Evolutionary conservation across 441 rosid genomes (phyloP).

Genomic region (Geranium incanum): DNA sequence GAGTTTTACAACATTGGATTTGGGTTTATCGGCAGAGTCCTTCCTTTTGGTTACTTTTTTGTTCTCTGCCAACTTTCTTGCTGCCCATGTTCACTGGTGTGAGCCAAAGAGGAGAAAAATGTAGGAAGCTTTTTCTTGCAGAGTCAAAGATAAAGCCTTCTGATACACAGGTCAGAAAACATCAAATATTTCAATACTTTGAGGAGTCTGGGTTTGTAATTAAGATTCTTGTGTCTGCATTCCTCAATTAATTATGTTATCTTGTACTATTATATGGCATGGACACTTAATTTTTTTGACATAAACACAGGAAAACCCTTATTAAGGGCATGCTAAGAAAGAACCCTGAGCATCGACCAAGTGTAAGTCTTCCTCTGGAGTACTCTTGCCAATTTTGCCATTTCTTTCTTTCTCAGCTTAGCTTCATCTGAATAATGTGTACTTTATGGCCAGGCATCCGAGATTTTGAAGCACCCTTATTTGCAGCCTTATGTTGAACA

Average conservation of each 20-base stretch:
- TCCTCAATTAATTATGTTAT: too few species aligned
- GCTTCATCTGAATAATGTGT: slow-evolving; percentile 21
- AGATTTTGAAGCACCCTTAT: slow-evolving; percentile 90
- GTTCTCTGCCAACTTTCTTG: neutral
- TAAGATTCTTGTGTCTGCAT: too few species aligned
- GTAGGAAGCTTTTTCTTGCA: too few species aligned
- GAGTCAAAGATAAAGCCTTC: neutral
- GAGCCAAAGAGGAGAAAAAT: too few species aligned
- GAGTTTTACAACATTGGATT: neutral
- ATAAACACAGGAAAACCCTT: slow-evolving; percentile 55
- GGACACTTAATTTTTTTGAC: slow-evolving; percentile 10
- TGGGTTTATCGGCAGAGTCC: neutral
- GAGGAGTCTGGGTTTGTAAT: slow-evolving; percentile 1
- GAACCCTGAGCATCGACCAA: slow-evolving; percentile 90
- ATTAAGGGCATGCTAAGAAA: slow-evolving; percentile 91
- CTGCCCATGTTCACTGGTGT: too few species aligned
- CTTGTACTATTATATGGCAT: neutral
- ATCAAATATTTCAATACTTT: neutral
- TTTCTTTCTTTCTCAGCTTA: slow-evolving; percentile 12
- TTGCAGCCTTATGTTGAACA: slow-evolving; percentile 84
- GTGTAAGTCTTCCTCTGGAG: slow-evolving; percentile 41
- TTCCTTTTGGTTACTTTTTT: neutral
- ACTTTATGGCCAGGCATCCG: slow-evolving; percentile 55
- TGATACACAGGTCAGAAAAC: neutral
- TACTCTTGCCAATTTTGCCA: slow-evolving; percentile 19